Base-by-base conservation (phyloP, 768 basidiomycete species). In the Leccinum rimulosum region DNA sequence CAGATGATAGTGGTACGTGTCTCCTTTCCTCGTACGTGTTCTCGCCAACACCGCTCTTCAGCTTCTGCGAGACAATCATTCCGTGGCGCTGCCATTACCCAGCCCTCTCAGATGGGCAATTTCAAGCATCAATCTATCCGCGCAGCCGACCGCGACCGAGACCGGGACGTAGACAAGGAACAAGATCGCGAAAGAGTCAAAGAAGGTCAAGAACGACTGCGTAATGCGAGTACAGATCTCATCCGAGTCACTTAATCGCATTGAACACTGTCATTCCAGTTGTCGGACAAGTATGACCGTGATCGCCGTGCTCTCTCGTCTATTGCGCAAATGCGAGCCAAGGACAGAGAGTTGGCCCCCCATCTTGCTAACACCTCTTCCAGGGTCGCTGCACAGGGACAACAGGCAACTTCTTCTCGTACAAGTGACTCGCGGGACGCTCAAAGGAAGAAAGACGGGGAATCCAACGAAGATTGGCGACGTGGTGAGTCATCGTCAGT, bases 81-180 rank as follows among this genome's bases (percentile, higher is more conserved):
- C 68, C 84, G 89, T 31, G 81, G 89, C 12, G 79, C 73, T 14
- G 63, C 73, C 27, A 66, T 89, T 52, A 83, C 89, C 27, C 91
- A 94, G 66, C 89, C 91, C 28, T 91, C 92, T 36, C 91, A 93
- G 75, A 94, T 94, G 92, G 92, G 92, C 51, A 93, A 92, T 69
- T 94, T 94, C 73, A 90, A 91, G 69, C 92, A 93, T 67, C 92
- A 94, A 64, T 91, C 91, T 11, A 74, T 88, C 65, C 88, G 90
- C 55, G 77, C 83, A 15, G 79, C 76, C 47, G 89, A 90, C 70
- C 82, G 86, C 52, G 84, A 75, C 57, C 76, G 80, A 52, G 84
- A 75, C 49, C 69, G 66, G 55, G 73, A 84, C 25, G 69, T 71
- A 8, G 86, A 81, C 58, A 75, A 73, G 57, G 80, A 82, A 30